A percentile compares a stretch with the other conserved stretches of the same genome.
Evolutionary conservation across 2,329 filamentous ascomycete genomes (phyloP).

Genomic region (Beauveria rudraprayagi): DNA sequence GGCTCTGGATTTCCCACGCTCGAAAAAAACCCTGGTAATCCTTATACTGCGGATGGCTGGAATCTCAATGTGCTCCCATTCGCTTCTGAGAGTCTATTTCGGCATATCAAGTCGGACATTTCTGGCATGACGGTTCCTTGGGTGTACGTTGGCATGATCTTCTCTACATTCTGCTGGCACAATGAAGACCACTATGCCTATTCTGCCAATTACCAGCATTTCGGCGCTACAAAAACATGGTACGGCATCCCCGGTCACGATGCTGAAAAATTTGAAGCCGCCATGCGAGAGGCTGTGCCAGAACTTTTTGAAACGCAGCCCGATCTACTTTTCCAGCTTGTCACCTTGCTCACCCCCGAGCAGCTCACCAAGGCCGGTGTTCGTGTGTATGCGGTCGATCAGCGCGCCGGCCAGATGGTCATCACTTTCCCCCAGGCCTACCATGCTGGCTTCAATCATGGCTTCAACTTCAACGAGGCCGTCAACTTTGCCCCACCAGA

Average conservation of each 20-base stretch:
- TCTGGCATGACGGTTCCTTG: constrained; percentile 99
- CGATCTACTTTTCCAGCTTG: constrained; percentile 90
- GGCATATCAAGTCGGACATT: constrained; percentile 96
- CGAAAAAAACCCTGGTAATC: constrained; percentile 79
- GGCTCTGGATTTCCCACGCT: constrained; percentile 94
- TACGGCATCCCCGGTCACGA: constrained; percentile 95
- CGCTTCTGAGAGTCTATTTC: constrained; percentile 84
- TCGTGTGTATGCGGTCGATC: constrained; percentile 88
- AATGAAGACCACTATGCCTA: constrained; percentile 98
- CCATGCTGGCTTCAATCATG: constrained; percentile 96
- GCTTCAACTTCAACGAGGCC: constrained; percentile 97
- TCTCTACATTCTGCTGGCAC: constrained; percentile 99
- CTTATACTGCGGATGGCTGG: constrained; percentile 87
- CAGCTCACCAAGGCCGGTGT: constrained; percentile 90
- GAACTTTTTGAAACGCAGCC: constrained; percentile 96
- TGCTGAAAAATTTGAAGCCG: constrained; percentile 87
- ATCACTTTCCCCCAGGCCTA: constrained; percentile 96
- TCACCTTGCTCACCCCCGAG: constrained; percentile 90
- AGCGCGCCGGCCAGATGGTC: constrained; percentile 90
- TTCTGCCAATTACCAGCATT: constrained; percentile 96
- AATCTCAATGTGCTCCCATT: constrained; percentile 91
- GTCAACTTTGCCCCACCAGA: constrained; percentile 95
- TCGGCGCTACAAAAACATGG: constrained; percentile 97
- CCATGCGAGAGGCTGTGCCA: constrained; percentile 90
- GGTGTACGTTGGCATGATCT: constrained; percentile 99